Conservation (phyloP, 345 rosid species). For the Brassica incana region DNA sequence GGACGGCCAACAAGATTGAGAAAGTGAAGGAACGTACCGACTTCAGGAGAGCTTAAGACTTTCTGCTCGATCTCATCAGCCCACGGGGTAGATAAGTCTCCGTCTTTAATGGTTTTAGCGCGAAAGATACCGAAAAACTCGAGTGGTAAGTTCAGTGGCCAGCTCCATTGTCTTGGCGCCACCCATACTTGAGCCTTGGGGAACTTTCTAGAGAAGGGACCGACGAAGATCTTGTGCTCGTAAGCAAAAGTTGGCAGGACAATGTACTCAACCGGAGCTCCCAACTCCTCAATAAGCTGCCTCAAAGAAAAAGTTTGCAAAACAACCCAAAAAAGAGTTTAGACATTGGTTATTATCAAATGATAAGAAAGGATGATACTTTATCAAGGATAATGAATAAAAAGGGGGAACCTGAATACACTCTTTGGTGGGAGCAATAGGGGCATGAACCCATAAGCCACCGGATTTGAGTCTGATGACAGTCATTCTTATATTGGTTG, state of each 20-base stretch:
- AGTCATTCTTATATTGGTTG: slow-evolving; percentile 93
- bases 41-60: slow-evolving; percentile 94
- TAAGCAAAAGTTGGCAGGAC: slow-evolving; percentile 93
- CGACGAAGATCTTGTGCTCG: slow-evolving; percentile 95
- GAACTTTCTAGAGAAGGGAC: slow-evolving; percentile 93
- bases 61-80: slow-evolving; percentile 89
- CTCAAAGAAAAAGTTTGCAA: too few relatives aligned
- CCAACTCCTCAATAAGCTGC: slow-evolving; percentile 87
- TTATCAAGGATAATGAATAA: too few relatives aligned
- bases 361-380: too few relatives aligned
- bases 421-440: slow-evolving; percentile 97
- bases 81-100: slow-evolving; percentile 83
- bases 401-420: slow-evolving; percentile 65
- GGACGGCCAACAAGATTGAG: not conserved
- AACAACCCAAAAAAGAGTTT: too few relatives aligned
- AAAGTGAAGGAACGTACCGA: slow-evolving; percentile 48
- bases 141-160: slow-evolving; percentile 92
- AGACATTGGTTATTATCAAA: too few relatives aligned
- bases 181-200: slow-evolving; percentile 90
- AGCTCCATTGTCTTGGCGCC: slow-evolving; percentile 99
- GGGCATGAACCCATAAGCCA: slow-evolving; percentile 99
- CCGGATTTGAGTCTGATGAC: slow-evolving; percentile 94
- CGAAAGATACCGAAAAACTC: slow-evolving; percentile 94
- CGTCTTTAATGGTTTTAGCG: slow-evolving; percentile 68
- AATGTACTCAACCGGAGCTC: slow-evolving; percentile 81